These are phyloP conservation scores for Olyra latifolia DNA, from an alignment of 176 grass and related monocot species.

Conservation along the genomic window DNA sequence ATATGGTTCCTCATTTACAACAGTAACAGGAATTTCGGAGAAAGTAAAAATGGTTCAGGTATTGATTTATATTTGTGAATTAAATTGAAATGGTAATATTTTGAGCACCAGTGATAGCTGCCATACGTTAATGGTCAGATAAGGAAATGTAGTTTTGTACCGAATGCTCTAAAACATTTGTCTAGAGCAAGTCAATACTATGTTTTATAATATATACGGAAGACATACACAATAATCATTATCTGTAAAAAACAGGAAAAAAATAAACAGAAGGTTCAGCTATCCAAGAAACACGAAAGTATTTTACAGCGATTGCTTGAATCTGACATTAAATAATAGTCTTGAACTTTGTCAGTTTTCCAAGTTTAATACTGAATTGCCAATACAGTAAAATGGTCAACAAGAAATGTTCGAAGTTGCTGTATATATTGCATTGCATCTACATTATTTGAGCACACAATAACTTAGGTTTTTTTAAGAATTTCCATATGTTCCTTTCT, in stretches of 20 bases:
- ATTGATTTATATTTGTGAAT: not conserved
- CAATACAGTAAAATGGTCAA: not conserved
- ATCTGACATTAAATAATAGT: not conserved
- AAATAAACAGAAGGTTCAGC: not conserved
- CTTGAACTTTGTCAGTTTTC: not conserved
- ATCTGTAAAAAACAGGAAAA: not conserved
- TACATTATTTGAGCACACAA: not conserved
- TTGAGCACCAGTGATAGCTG: not conserved
- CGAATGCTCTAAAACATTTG: not conserved
- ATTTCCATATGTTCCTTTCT: not conserved
- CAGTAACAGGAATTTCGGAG: not conserved
- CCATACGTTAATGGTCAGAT: constrained; percentile 8
- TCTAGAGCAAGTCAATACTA: not conserved
- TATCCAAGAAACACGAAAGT: not conserved
- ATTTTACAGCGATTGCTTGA: not conserved
- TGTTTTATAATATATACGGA: not conserved
- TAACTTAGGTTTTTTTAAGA: not conserved
- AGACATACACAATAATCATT: not conserved
- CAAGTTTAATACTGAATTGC: not conserved
- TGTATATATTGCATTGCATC: not conserved
- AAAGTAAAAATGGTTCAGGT: not conserved
- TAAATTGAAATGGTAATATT: not conserved
- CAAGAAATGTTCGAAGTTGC: not conserved
- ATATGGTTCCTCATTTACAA: not conserved
- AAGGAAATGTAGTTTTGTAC: not conserved